Percentiles rank a stretch among this genome's conserved stretches.
Conservation (phyloP, 768 basidiomycete genomes). For the Boletellus ananas region DNA sequence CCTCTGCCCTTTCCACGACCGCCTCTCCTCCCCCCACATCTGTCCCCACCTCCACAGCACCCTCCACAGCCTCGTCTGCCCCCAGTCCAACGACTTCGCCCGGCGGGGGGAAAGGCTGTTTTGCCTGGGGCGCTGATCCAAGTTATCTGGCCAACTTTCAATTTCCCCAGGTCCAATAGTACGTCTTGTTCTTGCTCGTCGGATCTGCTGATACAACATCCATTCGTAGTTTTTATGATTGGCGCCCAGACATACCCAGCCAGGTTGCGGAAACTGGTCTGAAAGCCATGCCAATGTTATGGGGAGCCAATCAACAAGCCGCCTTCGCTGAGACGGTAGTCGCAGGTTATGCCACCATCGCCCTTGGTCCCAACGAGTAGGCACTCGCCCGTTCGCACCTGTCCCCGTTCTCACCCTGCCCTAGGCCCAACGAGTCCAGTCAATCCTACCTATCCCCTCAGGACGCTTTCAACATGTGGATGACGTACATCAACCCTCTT, state of each 20-base stretch:
- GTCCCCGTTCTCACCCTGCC: slow-evolving; percentile 1
- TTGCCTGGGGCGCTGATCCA: slow-evolving; percentile 32
- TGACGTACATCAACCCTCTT: slow-evolving; percentile 57
- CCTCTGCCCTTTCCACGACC: slow-evolving; percentile 13
- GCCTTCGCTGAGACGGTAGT: slow-evolving; percentile 44
- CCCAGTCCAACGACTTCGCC: slow-evolving; percentile 7
- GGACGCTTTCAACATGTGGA: slow-evolving; percentile 53
- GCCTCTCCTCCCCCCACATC: slow-evolving; percentile 6
- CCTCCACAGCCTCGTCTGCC: neutral
- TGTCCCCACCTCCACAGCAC: no score
- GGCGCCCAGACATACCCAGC: slow-evolving; percentile 49
- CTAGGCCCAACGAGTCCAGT: slow-evolving; percentile 60
- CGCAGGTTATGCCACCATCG: slow-evolving; percentile 47
- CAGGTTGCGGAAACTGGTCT: slow-evolving; percentile 36
- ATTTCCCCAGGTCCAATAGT: slow-evolving; percentile 40
- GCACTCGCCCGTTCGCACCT: slow-evolving; percentile 15
- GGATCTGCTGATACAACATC: neutral
- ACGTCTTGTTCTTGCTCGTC: slow-evolving; percentile 6
- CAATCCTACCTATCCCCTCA: slow-evolving; percentile 61
- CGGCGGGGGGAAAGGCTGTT: slow-evolving; percentile 34
- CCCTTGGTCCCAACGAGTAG: slow-evolving; percentile 74
- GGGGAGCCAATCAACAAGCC: slow-evolving; percentile 48
- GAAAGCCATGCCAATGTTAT: slow-evolving; percentile 60
- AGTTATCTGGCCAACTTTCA: slow-evolving; percentile 47
- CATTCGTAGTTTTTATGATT: slow-evolving; percentile 53